Percentiles rank a stretch among this genome's conserved stretches.
These are phyloP conservation scores for Arxiozyma slooffiae DNA, from an alignment of 1,139 yeast species.

Conservation along the genomic window DNA sequence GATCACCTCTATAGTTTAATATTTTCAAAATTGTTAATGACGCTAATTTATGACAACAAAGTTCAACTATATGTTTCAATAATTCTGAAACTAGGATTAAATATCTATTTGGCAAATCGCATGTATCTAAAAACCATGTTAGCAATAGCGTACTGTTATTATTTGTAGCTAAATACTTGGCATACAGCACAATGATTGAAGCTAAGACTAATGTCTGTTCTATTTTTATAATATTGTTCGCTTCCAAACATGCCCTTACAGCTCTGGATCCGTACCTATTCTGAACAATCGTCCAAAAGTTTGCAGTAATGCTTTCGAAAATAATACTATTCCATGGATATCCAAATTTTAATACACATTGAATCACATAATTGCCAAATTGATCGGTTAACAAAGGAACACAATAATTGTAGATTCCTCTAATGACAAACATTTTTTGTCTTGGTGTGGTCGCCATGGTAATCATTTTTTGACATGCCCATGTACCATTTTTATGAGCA, in stretches of 20 bases:
- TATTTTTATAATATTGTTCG: slow-evolving; percentile 45
- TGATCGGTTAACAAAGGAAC: slow-evolving; percentile 87
- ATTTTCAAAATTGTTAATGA: slow-evolving; percentile 74
- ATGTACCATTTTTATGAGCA: slow-evolving; percentile 94
- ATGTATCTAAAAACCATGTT: slow-evolving; percentile 92
- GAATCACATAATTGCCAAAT: slow-evolving; percentile 92
- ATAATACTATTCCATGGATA: slow-evolving; percentile 83
- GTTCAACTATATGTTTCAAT: slow-evolving; percentile 49
- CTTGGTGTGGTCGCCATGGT: slow-evolving; percentile 59
- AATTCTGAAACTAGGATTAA: slow-evolving; percentile 47
- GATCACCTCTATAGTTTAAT: slow-evolving; percentile 58
- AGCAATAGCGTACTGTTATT: slow-evolving; percentile 81
- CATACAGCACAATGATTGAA: slow-evolving; percentile 65
- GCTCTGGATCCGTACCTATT: slow-evolving; percentile 95
- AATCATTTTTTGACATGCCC: slow-evolving; percentile 97
- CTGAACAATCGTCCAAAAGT: slow-evolving; percentile 72
- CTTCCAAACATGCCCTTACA: slow-evolving; percentile 83
- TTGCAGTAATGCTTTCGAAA: slow-evolving; percentile 70
- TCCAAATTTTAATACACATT: slow-evolving; percentile 85
- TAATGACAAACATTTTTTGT: slow-evolving; percentile 61
- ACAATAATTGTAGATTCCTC: slow-evolving; percentile 69
- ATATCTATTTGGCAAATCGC: slow-evolving; percentile 52
- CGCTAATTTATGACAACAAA: slow-evolving; percentile 81
- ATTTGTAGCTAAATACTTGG: slow-evolving; percentile 73
- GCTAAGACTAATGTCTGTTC: slow-evolving; percentile 73